Base-by-base conservation (phyloP, 371 early-diverging fungal species). In the Mucor mucedo region DNA sequence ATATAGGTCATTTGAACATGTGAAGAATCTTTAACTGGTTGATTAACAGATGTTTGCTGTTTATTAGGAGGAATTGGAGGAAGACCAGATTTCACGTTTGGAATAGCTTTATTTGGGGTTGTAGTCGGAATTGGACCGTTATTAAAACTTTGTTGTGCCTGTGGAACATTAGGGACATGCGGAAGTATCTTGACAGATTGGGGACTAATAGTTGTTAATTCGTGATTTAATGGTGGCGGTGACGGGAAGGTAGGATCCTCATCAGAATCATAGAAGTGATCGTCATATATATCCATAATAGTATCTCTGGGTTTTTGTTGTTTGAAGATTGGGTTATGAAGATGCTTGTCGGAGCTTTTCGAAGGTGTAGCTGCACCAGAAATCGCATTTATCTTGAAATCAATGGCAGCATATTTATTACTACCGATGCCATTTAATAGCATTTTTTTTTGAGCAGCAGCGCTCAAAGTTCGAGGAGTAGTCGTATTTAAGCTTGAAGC, bases 281-380 rank as follows among this genome's bases (percentile, higher is more conserved):
- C 61, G n/a, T 75, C 71, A 38, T 77, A 77, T 21, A 77, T 69
- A 42, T 75, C 73, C 72, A 77, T 77, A n/a, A 77, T 75, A 6
- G 78, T 78, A 42, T 78, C 75, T 21, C 78, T 63, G 2, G 64
- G 39, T 11, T 55, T 48, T 39, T 33, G n/a, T 40, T 55, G 11
- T 48, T 48, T 7, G 4, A 27, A 7, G 5, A 27, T 27, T 27
- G 48, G 27, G 27, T 27, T 2, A 48, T 57, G 53, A 2, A 63
- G 70, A 11, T 72, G 63, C 41, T 77, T 72, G 16, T 69, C 64
- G 21, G 65, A 62, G 30, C 68, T 70, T 39, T 71, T 66, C n/a
- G 72, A 14, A 10, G 72, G 63, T 7, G 70, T 70, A 38, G 65
- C 60, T 11, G 35, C 66, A 29, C 68, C 65, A 27, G 58, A 65